Evolutionary conservation across 768 basidiomycete species (phyloP).

Genomic region (Suillus subalutaceus): DNA sequence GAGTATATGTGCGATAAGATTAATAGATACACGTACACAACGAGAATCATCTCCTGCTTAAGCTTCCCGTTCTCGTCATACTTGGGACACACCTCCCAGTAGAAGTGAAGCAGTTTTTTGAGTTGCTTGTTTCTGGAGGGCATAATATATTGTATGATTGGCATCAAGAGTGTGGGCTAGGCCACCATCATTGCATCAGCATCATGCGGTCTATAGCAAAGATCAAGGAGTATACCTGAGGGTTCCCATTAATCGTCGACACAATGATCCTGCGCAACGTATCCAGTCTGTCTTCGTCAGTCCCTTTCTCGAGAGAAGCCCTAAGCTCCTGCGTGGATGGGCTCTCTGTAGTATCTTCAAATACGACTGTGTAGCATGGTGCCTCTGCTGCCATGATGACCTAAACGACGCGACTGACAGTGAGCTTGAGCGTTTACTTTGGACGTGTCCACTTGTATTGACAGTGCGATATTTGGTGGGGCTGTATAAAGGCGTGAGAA

Average conservation of each 20-base stretch:
- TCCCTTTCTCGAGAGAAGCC: background rate
- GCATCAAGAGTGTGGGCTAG: background rate
- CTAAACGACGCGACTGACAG: background rate
- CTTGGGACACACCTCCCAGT: slow-evolving; percentile 98
- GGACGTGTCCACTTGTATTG: background rate
- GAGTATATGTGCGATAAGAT: slow-evolving; percentile 16
- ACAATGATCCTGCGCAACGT: background rate
- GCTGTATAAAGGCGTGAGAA: background rate
- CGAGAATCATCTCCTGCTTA: slow-evolving; percentile 99
- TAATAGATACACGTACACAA: slow-evolving; percentile 69
- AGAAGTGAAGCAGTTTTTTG: slow-evolving; percentile 92
- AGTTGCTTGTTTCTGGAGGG: slow-evolving; percentile 94
- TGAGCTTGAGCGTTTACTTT: background rate
- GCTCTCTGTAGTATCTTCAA: slow-evolving; percentile 1
- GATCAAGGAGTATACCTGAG: slow-evolving; percentile 46
- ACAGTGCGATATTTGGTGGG: background rate
- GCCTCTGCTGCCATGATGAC: background rate
- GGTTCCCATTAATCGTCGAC: background rate
- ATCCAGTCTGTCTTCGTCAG: background rate
- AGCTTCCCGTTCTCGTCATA: slow-evolving; percentile 96
- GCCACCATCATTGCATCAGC: background rate
- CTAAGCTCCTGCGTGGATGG: background rate
- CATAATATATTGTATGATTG: slow-evolving; percentile 1
- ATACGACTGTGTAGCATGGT: background rate
- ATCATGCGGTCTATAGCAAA: background rate